Conservation (phyloP, 2,329 filamentous ascomycete genomes). For the Nigrograna mackinnonii region DNA sequence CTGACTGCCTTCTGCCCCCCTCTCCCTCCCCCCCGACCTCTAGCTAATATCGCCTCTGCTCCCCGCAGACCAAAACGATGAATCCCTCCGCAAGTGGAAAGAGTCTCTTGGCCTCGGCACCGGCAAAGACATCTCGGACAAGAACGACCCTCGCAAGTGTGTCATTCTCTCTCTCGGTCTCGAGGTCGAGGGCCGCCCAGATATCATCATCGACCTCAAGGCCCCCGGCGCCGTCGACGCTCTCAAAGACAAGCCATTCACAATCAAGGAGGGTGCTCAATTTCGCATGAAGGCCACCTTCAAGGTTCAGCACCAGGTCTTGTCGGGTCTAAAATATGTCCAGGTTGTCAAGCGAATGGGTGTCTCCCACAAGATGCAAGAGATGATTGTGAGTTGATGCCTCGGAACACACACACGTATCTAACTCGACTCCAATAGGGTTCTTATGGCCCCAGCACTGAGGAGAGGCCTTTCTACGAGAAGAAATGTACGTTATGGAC, state of each 20-base stretch:
- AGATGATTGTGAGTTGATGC: conserved; percentile 85
- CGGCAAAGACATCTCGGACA: conserved; percentile 54
- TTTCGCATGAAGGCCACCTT: conserved; percentile 96
- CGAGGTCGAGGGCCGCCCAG: conserved; percentile 77
- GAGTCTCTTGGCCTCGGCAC: conserved; percentile 85
- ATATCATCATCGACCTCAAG: conserved; percentile 88
- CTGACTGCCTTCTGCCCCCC: background rate
- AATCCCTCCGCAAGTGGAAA: conserved; percentile 97
- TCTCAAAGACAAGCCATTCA: conserved; percentile 92
- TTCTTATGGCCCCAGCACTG: conserved; percentile 91
- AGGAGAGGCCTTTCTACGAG: conserved; percentile 80
- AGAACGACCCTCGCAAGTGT: conserved; percentile 82
- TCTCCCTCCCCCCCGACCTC: conserved; percentile 1
- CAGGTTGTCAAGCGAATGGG: conserved; percentile 92
- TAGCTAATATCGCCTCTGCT: conserved; percentile 10
- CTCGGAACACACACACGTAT: conserved; percentile 9
- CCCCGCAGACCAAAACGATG: conserved; percentile 69
- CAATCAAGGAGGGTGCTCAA: conserved; percentile 91
- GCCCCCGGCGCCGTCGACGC: conserved; percentile 71
- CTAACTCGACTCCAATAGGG: conserved; percentile 62
- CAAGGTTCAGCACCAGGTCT: conserved; percentile 95
- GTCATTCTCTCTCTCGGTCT: conserved; percentile 92
- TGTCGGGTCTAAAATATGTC: conserved; percentile 93
- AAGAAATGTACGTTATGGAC: conserved; percentile 74
- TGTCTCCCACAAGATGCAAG: conserved; percentile 87